Conservation (phyloP, 23 red algal species). For the Gracilaria domingensis region DNA sequence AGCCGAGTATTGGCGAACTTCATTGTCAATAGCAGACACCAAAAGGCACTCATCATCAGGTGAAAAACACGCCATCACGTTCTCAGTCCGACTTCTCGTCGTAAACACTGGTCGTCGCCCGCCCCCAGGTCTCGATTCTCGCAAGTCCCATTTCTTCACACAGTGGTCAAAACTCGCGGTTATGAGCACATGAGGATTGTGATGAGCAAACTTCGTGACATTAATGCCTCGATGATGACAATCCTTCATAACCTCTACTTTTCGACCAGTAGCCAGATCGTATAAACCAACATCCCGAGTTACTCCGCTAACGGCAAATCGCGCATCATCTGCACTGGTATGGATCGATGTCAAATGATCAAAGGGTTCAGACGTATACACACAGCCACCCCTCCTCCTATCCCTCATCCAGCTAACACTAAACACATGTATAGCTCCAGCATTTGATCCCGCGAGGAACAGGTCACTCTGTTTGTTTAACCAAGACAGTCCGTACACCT, state of each 20-base stretch:
- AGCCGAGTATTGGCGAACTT: constrained; percentile 85
- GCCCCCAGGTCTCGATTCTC: constrained; percentile 69
- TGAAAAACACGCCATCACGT: constrained; percentile 98
- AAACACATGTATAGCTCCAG: constrained; percentile 85
- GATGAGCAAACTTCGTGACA: constrained; percentile 92
- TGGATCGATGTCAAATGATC: constrained; percentile 85
- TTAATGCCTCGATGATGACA: constrained; percentile 92
- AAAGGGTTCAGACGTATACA: constrained; percentile 83
- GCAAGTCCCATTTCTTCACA: constrained; percentile 95
- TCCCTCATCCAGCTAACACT: constrained; percentile 79
- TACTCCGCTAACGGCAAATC: constrained; percentile 84
- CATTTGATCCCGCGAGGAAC: constrained; percentile 81
- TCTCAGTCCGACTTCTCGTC: constrained; percentile 60
- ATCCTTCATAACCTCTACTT: constrained; percentile 59
- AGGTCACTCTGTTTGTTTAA: constrained; percentile 63
- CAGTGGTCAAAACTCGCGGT: constrained; percentile 91
- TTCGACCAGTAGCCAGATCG: constrained; percentile 75
- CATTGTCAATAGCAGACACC: constrained; percentile 95
- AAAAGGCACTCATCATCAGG: constrained; percentile 89
- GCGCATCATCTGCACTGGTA: constrained; percentile 70
- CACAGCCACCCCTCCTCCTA: constrained; percentile 49
- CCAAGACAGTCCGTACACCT: constrained; percentile 87
- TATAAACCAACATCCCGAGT: constrained; percentile 74
- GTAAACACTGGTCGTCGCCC: constrained; percentile 71
- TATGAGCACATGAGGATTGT: constrained; percentile 81